phyloP scores from a whole-genome alignment of 495 filamentous ascomycete genomes.

The Xeromyces bisporus region DNA sequence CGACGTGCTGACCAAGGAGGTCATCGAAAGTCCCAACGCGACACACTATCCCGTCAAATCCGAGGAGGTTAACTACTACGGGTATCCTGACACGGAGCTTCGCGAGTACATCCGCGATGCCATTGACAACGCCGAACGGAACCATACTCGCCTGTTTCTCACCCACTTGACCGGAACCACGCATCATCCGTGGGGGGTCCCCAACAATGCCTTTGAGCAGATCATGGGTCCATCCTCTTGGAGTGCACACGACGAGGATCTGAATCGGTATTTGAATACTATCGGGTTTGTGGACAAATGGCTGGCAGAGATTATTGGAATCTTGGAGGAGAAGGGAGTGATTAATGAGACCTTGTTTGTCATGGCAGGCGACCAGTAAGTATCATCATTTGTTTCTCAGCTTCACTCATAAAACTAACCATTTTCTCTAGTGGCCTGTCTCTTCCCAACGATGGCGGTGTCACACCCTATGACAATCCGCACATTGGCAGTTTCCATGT shows the following conservation, averaged over 20 bases:
- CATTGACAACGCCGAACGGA: constrained; percentile 25
- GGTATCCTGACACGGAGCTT: constrained; percentile 28
- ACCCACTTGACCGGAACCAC: constrained; percentile 33
- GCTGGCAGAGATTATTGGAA: constrained; percentile 26
- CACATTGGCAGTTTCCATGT: constrained; percentile 33
- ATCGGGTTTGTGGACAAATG: constrained; percentile 27
- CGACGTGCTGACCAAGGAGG: constrained; percentile 24
- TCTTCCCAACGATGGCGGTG: constrained; percentile 25
- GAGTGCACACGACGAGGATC: constrained; percentile 12
- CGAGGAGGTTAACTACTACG: constrained; percentile 33
- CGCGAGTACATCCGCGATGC: constrained; percentile 30
- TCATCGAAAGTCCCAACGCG: constrained; percentile 18
- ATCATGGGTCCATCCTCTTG: constrained; percentile 13
- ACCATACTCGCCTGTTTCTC: constrained; percentile 29
- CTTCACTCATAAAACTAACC: constrained; percentile 1
- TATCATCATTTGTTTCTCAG: constrained; percentile 8
- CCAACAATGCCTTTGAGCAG: constrained; percentile 18
- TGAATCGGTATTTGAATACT: constrained; percentile 29
- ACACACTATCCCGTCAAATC: constrained; percentile 21
- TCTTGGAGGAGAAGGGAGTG: constrained; percentile 31
- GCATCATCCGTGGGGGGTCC: constrained; percentile 30
- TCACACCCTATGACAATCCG: constrained; percentile 34
- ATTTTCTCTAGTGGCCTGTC: constrained; percentile 20
- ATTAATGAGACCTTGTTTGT: constrained; percentile 33
- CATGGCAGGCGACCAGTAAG: constrained; percentile 31